These are phyloP conservation scores for Cadophora sp. DNA, from an alignment of 2,329 filamentous ascomycete species.

Conservation along the genomic window DNA sequence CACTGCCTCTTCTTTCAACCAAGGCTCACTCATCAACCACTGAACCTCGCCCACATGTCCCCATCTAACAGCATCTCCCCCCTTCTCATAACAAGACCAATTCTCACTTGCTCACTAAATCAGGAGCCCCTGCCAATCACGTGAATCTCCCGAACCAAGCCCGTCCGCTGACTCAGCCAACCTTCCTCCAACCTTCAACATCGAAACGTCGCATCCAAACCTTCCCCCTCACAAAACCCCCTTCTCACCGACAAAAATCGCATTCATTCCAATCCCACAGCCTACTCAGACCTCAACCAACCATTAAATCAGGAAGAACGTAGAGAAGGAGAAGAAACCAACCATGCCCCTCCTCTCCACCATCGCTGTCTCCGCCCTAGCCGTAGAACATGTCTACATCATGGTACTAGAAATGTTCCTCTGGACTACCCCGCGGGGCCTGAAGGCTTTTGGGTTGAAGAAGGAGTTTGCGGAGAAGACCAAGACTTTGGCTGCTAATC, in stretches of 20 bases:
- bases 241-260: too few species aligned
- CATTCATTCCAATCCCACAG: background rate
- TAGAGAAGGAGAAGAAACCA: background rate
- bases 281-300: constrained; percentile 45
- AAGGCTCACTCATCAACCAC: too few species aligned
- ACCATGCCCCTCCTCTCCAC: constrained; percentile 48
- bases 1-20: too few species aligned
- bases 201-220: constrained; percentile 3
- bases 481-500: constrained; percentile 55
- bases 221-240: background rate
- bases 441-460: constrained; percentile 52
- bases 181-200: background rate
- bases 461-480: constrained; percentile 55
- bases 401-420: constrained; percentile 57
- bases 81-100: too few species aligned
- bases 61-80: too few species aligned
- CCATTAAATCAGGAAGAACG: constrained; percentile 50
- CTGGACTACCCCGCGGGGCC: constrained; percentile 55
- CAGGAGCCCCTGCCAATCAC: background rate
- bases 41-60: too few species aligned
- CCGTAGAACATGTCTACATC: constrained; percentile 56
- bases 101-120: too few species aligned
- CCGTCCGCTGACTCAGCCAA: constrained; percentile 5
- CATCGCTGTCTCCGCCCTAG: constrained; percentile 49
- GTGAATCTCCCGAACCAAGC: constrained; percentile 11